Evolutionary conservation across 768 basidiomycete species (phyloP).

Genomic region (Suillus weaverae): DNA sequence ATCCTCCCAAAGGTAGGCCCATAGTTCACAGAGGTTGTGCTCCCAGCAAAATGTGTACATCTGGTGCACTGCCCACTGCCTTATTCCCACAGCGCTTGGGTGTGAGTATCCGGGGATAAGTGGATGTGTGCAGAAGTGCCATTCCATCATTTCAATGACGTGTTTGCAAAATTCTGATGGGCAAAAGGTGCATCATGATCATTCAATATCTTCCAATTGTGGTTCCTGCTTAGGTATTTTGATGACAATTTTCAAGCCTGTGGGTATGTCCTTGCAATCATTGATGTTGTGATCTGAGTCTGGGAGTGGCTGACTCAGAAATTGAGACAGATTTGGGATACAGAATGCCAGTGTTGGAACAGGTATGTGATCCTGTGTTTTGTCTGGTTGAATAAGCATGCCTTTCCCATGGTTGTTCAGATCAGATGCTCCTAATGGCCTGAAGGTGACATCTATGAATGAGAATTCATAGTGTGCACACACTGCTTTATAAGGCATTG

Average conservation of each 20-base stretch:
- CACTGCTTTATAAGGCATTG: constrained; percentile 9
- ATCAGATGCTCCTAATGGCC: no score
- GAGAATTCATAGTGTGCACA: constrained; percentile 8
- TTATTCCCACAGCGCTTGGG: constrained; percentile 25
- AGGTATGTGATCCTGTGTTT: not conserved
- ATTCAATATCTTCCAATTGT: not conserved
- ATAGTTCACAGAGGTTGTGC: not conserved
- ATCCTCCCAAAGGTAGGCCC: no score
- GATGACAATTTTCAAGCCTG: constrained; percentile 1
- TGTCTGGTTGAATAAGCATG: not conserved
- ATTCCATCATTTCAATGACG: constrained; percentile 26
- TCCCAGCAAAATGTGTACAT: constrained; percentile 4
- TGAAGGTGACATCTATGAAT: not conserved
- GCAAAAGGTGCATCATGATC: constrained; percentile 16
- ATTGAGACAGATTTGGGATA: constrained; percentile 1
- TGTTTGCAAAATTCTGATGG: constrained; percentile 12
- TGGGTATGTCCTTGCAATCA: not conserved
- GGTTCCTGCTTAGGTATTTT: constrained; percentile 1
- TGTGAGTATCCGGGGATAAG: constrained; percentile 28
- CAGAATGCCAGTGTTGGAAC: constrained; percentile 1
- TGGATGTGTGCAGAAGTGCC: constrained; percentile 20
- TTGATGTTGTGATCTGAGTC: not conserved
- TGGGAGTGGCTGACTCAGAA: no score
- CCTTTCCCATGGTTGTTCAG: not conserved
- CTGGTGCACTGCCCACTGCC: constrained; percentile 5